Conservation (phyloP, 2,329 filamentous ascomycete genomes). For the Coniella lustricola region DNA sequence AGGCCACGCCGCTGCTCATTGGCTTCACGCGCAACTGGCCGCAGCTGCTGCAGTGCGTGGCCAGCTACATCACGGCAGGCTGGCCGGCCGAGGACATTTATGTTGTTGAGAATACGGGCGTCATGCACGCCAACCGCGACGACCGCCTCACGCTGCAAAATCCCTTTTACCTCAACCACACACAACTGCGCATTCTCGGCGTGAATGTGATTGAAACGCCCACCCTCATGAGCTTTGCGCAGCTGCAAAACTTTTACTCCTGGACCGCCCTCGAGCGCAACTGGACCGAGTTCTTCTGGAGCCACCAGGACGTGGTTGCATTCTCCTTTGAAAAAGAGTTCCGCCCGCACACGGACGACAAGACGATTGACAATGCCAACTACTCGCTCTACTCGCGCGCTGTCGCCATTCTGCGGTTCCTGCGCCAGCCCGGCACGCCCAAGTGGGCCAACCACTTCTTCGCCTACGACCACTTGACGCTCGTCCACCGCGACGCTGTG, state of each 20-base stretch:
- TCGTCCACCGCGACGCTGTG: slow-evolving; percentile 40
- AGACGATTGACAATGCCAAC: slow-evolving; percentile 32
- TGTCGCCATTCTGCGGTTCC: slow-evolving; percentile 28
- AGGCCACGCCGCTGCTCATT: slow-evolving; percentile 36
- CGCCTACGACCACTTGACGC: slow-evolving; percentile 41
- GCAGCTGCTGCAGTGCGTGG: slow-evolving; percentile 44
- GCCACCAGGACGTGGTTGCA: slow-evolving; percentile 45
- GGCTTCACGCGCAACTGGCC: slow-evolving; percentile 48
- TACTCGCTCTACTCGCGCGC: slow-evolving; percentile 34
- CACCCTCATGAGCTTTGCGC: slow-evolving; percentile 44
- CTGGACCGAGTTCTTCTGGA: slow-evolving; percentile 47
- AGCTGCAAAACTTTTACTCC: slow-evolving; percentile 48
- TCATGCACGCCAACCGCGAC: slow-evolving; percentile 40
- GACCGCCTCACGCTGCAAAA: slow-evolving; percentile 40
- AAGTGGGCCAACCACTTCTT: slow-evolving; percentile 44
- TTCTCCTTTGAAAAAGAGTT: slow-evolving; percentile 35
- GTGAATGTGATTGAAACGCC: slow-evolving; percentile 45
- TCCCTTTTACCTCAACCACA: slow-evolving; percentile 48
- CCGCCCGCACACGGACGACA: slow-evolving; percentile 24
- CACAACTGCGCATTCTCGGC: slow-evolving; percentile 37
- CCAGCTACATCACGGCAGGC: slow-evolving; percentile 46
- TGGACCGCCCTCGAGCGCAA: slow-evolving; percentile 33
- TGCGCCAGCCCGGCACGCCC: slow-evolving; percentile 27
- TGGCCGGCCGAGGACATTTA: slow-evolving; percentile 48
- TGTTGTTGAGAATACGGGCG: slow-evolving; percentile 49